Conservation (phyloP, 441 rosid genomes). For the Gossypium schwendimanii region DNA sequence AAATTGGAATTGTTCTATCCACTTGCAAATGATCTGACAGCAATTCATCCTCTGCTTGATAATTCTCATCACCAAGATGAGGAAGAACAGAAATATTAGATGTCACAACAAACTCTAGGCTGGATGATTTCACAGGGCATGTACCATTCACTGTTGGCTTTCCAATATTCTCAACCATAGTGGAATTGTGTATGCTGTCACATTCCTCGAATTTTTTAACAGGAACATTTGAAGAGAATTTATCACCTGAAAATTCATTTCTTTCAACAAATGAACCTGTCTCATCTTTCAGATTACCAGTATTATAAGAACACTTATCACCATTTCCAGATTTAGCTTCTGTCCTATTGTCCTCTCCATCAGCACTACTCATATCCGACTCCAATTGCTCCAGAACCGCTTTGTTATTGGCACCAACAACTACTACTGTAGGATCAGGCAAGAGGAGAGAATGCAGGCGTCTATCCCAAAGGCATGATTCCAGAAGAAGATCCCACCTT, state of each 20-base stretch:
- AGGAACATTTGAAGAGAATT: conserved; percentile 22
- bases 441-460: conserved; percentile 61
- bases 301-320: conserved; percentile 20
- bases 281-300: conserved; percentile 20
- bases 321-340: conserved; percentile 21
- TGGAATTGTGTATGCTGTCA: conserved; percentile 22
- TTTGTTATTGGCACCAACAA: conserved; percentile 28
- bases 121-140: conserved; percentile 15
- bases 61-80: conserved; percentile 17
- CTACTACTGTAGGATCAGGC: conserved; percentile 39
- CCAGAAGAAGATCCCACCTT: conserved; percentile 78
- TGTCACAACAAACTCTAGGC: conserved; percentile 20
- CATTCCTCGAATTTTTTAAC: conserved; percentile 25
- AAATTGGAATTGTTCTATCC: conserved; percentile 35
- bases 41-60: conserved; percentile 24
- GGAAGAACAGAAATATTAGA: neutral
- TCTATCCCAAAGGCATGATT: conserved; percentile 66
- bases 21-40: conserved; percentile 28
- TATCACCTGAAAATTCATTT: conserved; percentile 31
- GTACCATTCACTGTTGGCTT: conserved; percentile 12
- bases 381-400: conserved; percentile 22
- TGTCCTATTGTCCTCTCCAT: conserved; percentile 20
- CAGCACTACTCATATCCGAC: conserved; percentile 20
- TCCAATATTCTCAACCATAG: conserved; percentile 25
- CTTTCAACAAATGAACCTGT: conserved; percentile 19